These are phyloP conservation scores for Reticulascus tulasneorum DNA, from an alignment of 2,329 filamentous ascomycete genomes.

Conservation along the genomic window DNA sequence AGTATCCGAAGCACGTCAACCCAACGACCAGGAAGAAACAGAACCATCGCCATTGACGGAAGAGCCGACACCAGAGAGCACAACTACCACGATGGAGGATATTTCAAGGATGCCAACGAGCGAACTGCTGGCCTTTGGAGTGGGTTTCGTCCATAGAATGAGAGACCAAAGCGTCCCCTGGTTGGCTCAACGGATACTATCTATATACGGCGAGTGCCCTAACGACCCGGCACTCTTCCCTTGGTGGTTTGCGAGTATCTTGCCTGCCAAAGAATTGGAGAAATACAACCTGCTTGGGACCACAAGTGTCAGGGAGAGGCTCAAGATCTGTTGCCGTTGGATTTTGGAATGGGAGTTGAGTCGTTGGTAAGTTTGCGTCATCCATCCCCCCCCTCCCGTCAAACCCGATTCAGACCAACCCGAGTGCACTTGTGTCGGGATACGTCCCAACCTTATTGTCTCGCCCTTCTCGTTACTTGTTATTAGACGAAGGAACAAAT, in stretches of 20 bases:
- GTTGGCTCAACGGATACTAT: slow-evolving; percentile 68
- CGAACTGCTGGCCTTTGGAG: slow-evolving; percentile 61
- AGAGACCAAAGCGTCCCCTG: slow-evolving; percentile 65
- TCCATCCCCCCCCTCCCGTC: not conserved
- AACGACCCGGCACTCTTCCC: slow-evolving; percentile 73
- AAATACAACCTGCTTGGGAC: slow-evolving; percentile 74
- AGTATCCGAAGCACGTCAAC: slow-evolving; percentile 54
- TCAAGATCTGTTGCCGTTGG: slow-evolving; percentile 82
- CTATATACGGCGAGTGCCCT: slow-evolving; percentile 74
- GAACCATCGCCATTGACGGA: slow-evolving; percentile 8
- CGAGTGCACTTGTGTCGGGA: not conserved
- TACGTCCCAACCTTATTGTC: not conserved
- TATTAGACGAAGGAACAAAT: slow-evolving; percentile 15
- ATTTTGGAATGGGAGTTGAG: slow-evolving; percentile 67
- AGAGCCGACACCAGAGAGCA: slow-evolving; percentile 1
- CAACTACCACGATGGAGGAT: slow-evolving; percentile 20
- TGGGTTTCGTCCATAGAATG: slow-evolving; percentile 67
- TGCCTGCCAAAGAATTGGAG: slow-evolving; percentile 72
- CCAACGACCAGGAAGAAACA: slow-evolving; percentile 6
- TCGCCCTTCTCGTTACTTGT: slow-evolving; percentile 11
- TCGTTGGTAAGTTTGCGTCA: slow-evolving; percentile 57
- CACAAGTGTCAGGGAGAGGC: slow-evolving; percentile 70
- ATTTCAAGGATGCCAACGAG: slow-evolving; percentile 63
- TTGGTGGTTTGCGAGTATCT: slow-evolving; percentile 84
- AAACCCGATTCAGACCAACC: too few species aligned